A percentile compares a stretch with the other conserved stretches of the same genome.
These are phyloP conservation scores for Globisporangium polare DNA, from an alignment of 352 stramenopile genomes.

Conservation along the genomic window DNA sequence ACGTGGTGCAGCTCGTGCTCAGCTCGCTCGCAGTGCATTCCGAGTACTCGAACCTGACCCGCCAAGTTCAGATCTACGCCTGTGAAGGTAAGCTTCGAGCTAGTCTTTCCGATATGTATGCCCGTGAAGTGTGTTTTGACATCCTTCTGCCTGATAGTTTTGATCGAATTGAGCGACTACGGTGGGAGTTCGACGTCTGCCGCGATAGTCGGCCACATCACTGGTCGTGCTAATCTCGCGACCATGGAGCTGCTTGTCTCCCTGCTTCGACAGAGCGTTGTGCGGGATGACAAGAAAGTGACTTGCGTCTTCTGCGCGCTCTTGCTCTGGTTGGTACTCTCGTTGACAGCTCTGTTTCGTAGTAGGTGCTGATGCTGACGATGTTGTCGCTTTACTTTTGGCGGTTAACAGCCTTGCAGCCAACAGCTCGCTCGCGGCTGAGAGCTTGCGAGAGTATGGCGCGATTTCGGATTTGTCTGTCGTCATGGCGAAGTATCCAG, in stretches of 20 bases:
- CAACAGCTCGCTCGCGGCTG: slow-evolving; percentile 37
- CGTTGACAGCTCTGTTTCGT: not conserved
- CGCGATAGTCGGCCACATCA: slow-evolving; percentile 24
- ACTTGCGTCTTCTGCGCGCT: slow-evolving; percentile 58
- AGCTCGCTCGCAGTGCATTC: slow-evolving; percentile 45
- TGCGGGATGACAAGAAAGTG: slow-evolving; percentile 72
- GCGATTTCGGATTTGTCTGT: slow-evolving; percentile 66
- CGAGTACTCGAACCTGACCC: slow-evolving; percentile 69
- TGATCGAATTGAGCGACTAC: slow-evolving; percentile 61
- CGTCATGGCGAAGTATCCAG: slow-evolving; percentile 69
- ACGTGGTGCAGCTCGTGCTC: slow-evolving; percentile 40
- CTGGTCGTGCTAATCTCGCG: slow-evolving; percentile 15
- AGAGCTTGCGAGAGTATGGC: slow-evolving; percentile 38
- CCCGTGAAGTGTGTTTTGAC: not conserved
- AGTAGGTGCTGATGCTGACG: not conserved
- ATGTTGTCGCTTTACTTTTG: not conserved
- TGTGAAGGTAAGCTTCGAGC: slow-evolving; percentile 45
- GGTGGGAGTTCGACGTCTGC: slow-evolving; percentile 34
- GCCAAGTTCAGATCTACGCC: slow-evolving; percentile 78
- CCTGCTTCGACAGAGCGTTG: slow-evolving; percentile 52
- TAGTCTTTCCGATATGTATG: not conserved
- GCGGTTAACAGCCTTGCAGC: slow-evolving; percentile 34
- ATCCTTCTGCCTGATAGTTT: slow-evolving; percentile 27
- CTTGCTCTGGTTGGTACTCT: slow-evolving; percentile 46
- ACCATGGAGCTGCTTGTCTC: slow-evolving; percentile 41